phyloP scores from a whole-genome alignment of 2,329 filamentous ascomycete species.

The Coccinonectria pachysandricola region DNA sequence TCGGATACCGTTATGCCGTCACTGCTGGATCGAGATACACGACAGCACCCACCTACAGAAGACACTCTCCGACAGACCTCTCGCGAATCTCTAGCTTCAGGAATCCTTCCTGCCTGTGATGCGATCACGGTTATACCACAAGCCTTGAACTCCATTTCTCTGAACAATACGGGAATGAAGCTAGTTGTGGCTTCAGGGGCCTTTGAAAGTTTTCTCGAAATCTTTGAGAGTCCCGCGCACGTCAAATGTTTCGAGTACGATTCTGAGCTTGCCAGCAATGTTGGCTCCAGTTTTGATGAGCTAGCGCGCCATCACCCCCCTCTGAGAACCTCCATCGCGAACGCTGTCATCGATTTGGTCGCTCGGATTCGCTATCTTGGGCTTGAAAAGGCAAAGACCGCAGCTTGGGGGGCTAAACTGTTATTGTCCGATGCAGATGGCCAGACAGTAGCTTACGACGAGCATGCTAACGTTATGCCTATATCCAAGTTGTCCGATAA shows the following conservation, averaged over 20 bases:
- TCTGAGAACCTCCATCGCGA: conserved; percentile 69
- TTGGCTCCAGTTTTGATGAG: conserved; percentile 87
- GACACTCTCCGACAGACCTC: conserved; percentile 37
- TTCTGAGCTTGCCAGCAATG: conserved; percentile 53
- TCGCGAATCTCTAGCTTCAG: conserved; percentile 44
- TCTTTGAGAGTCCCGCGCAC: conserved; percentile 90
- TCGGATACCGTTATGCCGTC: conserved; percentile 30
- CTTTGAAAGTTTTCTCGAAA: conserved; percentile 80
- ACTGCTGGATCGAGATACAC: conserved; percentile 25
- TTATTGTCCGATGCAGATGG: conserved; percentile 51
- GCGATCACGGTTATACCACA: conserved; percentile 79
- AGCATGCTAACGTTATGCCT: conserved; percentile 33
- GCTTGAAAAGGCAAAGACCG: conserved; percentile 54
- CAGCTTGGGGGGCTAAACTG: conserved; percentile 71
- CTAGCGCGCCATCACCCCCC: conserved; percentile 85
- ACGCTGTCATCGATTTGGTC: conserved; percentile 83
- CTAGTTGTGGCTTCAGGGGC: conserved; percentile 77
- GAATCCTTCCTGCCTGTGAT: conserved; percentile 79
- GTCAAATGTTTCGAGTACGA: conserved; percentile 75
- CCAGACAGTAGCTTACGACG: conserved; percentile 41
- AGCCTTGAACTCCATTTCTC: conserved; percentile 85
- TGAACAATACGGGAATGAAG: conserved; percentile 80
- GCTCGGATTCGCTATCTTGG: conserved; percentile 69
- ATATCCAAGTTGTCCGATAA: conserved; percentile 22
- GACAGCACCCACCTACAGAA: conserved; percentile 42